A percentile compares a stretch with the other conserved stretches of the same genome.
These are phyloP conservation scores for Rubia peregrina DNA, from an alignment of 305 asterid genomes.

Conservation along the genomic window DNA sequence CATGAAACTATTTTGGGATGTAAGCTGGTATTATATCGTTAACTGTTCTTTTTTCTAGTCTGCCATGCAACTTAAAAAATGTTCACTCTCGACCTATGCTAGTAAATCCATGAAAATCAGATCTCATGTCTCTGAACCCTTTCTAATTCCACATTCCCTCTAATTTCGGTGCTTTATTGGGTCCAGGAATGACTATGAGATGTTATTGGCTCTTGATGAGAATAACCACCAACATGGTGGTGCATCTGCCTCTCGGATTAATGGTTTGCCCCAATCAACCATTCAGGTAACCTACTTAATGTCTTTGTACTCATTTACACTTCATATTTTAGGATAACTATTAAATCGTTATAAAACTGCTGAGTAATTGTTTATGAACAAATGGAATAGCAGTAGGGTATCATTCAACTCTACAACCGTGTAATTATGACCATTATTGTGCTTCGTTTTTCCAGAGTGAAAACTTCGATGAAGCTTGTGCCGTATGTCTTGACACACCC, in stretches of 20 bases:
- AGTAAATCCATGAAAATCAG: background rate
- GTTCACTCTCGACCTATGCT: background rate
- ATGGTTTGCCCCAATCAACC: conserved; percentile 74
- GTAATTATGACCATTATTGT: background rate
- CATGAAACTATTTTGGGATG: background rate
- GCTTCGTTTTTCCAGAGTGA: conserved; percentile 47
- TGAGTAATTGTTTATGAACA: background rate
- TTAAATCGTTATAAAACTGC: background rate
- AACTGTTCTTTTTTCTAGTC: background rate
- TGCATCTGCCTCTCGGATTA: conserved; percentile 51
- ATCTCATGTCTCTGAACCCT: background rate
- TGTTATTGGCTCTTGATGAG: conserved; percentile 88
- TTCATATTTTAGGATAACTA: background rate
- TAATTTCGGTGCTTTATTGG: conserved; percentile 9
- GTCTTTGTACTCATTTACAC: background rate
- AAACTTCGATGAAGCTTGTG: conserved; percentile 66
- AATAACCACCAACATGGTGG: conserved; percentile 63
- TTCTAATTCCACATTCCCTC: background rate
- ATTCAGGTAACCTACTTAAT: conserved; percentile 50
- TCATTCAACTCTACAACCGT: background rate
- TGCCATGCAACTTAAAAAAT: background rate
- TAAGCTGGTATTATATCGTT: background rate
- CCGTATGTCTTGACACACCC: conserved; percentile 82
- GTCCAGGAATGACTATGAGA: conserved; percentile 77
- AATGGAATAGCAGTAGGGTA: background rate